These are phyloP conservation scores for Penicillium sp. DNA, from an alignment of 2,329 filamentous ascomycete species.

Conservation along the genomic window DNA sequence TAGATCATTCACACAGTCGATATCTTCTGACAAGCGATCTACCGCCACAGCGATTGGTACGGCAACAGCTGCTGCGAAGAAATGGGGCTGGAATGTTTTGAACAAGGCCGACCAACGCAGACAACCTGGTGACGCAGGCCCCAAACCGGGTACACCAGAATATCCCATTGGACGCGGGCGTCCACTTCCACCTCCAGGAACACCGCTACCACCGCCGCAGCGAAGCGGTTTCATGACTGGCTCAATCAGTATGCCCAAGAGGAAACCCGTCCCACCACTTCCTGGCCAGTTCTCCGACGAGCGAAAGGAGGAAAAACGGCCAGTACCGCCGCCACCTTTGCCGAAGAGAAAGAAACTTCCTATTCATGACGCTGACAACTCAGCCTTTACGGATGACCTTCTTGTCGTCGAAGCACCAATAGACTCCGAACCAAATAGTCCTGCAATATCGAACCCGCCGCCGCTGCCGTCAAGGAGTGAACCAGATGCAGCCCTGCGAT, in stretches of 20 bases:
- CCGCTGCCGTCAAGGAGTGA: background rate
- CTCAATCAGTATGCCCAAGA: constrained; percentile 56
- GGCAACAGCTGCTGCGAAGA: constrained; percentile 55
- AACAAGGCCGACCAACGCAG: constrained; percentile 38
- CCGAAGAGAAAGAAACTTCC: constrained; percentile 45
- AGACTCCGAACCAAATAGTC: constrained; percentile 53
- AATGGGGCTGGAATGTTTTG: constrained; percentile 55
- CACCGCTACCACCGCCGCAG: constrained; percentile 68
- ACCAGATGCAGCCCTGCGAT: background rate
- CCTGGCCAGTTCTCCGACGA: constrained; percentile 31
- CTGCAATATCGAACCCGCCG: constrained; percentile 22
- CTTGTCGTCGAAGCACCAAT: constrained; percentile 63
- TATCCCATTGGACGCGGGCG: constrained; percentile 80
- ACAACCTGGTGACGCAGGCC: constrained; percentile 36
- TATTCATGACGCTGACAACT: constrained; percentile 29
- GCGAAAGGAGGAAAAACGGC: constrained; percentile 29
- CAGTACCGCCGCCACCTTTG: constrained; percentile 45
- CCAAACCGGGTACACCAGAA: constrained; percentile 44
- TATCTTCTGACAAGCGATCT: constrained; percentile 34
- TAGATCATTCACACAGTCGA: constrained; percentile 22
- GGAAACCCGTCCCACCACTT: constrained; percentile 58
- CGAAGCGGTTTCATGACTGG: constrained; percentile 55
- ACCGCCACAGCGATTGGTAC: constrained; percentile 47
- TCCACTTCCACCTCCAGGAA: constrained; percentile 75
- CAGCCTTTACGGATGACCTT: constrained; percentile 46